phyloP scores from a whole-genome alignment of 2,329 filamentous ascomycete genomes.

The Aureobasidium sp. region DNA sequence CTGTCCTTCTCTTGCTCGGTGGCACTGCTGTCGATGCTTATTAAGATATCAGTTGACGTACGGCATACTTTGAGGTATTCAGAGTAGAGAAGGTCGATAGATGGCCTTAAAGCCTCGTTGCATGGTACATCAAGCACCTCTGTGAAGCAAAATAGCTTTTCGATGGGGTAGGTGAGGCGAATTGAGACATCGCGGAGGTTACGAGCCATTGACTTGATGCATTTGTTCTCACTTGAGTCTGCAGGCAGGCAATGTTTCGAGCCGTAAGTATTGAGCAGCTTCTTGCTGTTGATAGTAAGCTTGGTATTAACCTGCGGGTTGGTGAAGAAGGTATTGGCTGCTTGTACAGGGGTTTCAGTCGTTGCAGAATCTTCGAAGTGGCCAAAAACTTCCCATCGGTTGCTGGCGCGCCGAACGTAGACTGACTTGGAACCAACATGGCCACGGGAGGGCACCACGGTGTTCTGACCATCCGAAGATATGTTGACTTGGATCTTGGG shows the following conservation, averaged over 20 bases:
- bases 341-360: neutral
- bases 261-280: too few species aligned
- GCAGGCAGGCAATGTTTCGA: neutral
- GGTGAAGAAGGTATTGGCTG: neutral
- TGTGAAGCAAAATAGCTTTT: neutral
- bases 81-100: neutral
- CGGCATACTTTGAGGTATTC: accelerated
- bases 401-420: neutral
- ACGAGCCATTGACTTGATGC: neutral
- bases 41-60: neutral
- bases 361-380: neutral
- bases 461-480: too few species aligned
- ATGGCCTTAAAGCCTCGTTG: neutral
- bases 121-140: neutral
- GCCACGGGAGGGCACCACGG: neutral
- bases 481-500: neutral
- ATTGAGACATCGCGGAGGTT: neutral
- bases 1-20: neutral
- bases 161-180: neutral
- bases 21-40: neutral
- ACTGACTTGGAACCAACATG: neutral
- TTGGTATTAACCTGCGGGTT: neutral
- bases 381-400: neutral
- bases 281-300: too few species aligned
- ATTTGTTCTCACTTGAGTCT: neutral